Conservation (phyloP, 108 stramenopile species). For the Skeletonema menzelii region DNA sequence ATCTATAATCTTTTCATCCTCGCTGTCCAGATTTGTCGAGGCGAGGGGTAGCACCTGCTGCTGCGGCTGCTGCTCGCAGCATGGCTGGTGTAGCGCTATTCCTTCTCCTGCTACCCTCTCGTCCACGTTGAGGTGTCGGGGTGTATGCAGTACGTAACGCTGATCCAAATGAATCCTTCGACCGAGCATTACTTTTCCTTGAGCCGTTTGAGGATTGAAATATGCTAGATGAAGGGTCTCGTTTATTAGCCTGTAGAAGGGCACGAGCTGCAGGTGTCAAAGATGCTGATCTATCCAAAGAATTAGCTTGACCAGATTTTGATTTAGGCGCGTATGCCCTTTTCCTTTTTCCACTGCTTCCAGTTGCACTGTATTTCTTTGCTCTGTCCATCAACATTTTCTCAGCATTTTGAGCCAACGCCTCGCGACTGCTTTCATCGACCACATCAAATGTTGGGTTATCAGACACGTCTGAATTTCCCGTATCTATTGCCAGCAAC, state of each 20-base stretch:
- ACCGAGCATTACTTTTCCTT: conserved; percentile 17
- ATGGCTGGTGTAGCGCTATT: conserved; percentile 8
- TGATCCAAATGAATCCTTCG: conserved; percentile 40
- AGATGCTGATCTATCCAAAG: conserved; percentile 35
- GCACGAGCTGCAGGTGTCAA: conserved; percentile 57
- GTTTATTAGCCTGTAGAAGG: conserved; percentile 36
- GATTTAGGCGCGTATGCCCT: neutral
- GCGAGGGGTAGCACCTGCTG: conserved; percentile 43
- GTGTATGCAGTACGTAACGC: conserved; percentile 43
- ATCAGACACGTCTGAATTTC: neutral
- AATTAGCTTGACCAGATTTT: neutral
- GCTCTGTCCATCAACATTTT: conserved; percentile 24
- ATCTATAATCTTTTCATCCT: neutral
- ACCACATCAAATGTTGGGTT: conserved; percentile 39
- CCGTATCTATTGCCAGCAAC: neutral
- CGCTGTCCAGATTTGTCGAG: neutral
- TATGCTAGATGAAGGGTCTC: conserved; percentile 8
- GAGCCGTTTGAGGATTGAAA: conserved; percentile 23
- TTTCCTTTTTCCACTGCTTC: conserved; percentile 5
- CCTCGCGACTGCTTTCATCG: conserved; percentile 33
- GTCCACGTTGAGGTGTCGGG: conserved; percentile 15
- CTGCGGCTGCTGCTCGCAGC: conserved; percentile 19
- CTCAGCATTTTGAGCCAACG: conserved; percentile 32
- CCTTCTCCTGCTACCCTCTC: neutral
- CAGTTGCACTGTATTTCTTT: conserved; percentile 26